These are phyloP conservation scores for Gnetum montanum DNA, from an alignment of 75 land plant genomes.

Conservation along the genomic window DNA sequence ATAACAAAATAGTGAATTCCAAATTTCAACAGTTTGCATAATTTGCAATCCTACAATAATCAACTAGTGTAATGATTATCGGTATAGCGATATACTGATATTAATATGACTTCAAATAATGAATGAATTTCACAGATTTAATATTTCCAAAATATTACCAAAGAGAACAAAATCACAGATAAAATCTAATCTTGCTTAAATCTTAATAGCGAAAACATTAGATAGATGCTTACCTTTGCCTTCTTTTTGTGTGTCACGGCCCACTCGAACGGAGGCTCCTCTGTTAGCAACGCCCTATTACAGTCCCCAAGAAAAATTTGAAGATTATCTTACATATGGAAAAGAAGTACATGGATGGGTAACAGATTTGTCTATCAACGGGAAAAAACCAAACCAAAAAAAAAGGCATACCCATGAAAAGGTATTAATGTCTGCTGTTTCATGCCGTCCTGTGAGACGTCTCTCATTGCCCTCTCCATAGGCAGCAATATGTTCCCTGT, in stretches of 20 bases:
- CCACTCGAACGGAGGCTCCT: conserved; percentile 84
- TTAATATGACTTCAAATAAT: too few relatives aligned
- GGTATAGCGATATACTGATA: too few relatives aligned
- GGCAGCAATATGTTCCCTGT: conserved; percentile 74
- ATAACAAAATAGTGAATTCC: neutral
- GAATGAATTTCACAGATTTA: too few relatives aligned
- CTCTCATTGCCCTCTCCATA: conserved; percentile 89
- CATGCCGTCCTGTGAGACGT: conserved; percentile 60
- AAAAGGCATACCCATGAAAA: conserved; percentile 57
- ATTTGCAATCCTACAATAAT: neutral
- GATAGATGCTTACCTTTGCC: conserved; percentile 77
- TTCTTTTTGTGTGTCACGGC: conserved; percentile 72
- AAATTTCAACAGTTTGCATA: neutral
- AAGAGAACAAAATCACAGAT: too few relatives aligned
- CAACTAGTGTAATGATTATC: neutral
- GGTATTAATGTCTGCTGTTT: conserved; percentile 57
- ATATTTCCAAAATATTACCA: too few relatives aligned
- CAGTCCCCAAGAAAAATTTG: neutral
- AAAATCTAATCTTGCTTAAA: too few relatives aligned
- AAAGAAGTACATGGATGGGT: neutral
- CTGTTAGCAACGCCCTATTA: conserved; percentile 92
- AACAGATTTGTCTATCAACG: neutral
- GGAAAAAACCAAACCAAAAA: neutral
- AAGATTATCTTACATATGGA: neutral
- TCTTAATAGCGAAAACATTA: too few relatives aligned